Evolutionary conservation across 176 grass and related monocot genomes (phyloP).

Genomic region (Bolboschoenus planiculmis): DNA sequence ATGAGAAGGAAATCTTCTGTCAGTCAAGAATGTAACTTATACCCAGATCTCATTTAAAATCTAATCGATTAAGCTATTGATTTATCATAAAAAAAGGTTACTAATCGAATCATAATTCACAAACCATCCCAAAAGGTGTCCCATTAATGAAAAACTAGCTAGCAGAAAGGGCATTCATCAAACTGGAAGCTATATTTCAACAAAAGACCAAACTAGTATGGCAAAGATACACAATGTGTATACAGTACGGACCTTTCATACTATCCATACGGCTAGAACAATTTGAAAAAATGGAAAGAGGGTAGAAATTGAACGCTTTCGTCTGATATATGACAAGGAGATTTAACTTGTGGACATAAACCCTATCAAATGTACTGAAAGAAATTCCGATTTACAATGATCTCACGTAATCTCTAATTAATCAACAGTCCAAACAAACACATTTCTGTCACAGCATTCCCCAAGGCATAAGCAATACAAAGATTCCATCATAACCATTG

Average conservation of each 20-base stretch:
- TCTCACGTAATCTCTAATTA: not conserved
- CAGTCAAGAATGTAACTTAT: not conserved
- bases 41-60: not conserved
- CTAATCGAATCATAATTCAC: not conserved
- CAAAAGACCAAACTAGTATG: not conserved
- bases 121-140: not conserved
- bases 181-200: not conserved
- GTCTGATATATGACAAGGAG: not conserved
- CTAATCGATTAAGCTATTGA: not conserved
- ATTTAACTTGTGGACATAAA: not conserved
- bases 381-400: not conserved
- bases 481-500: not conserved
- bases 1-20: not conserved
- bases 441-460: not conserved
- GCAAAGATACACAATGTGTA: not conserved
- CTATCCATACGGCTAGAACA: not conserved
- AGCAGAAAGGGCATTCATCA: not conserved
- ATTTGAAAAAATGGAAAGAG: no score
- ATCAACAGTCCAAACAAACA: not conserved
- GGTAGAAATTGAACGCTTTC: no score
- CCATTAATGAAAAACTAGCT: not conserved
- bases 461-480: not conserved
- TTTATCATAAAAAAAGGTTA: not conserved
- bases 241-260: not conserved
- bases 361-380: not conserved